A percentile compares a stretch with the other conserved stretches of the same genome.
phyloP scores from a whole-genome alignment of 257 asterid genomes.

The Hygrophila difformis region DNA sequence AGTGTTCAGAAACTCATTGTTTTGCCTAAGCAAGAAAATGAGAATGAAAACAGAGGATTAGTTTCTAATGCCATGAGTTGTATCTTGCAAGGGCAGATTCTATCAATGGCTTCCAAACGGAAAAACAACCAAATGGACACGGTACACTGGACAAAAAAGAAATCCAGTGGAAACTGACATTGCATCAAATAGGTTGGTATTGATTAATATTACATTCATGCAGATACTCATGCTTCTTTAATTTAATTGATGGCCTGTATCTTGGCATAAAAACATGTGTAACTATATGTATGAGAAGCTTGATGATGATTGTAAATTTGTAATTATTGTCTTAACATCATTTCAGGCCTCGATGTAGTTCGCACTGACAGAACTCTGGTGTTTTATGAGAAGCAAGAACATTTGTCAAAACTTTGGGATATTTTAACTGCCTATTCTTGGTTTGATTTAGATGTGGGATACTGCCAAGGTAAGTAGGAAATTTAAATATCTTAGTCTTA shows the following conservation, averaged over 20 bases:
- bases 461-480: conserved; percentile 93
- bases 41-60: neutral
- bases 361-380: conserved; percentile 84
- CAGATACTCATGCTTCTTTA: conserved; percentile 5
- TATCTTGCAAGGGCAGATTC: conserved; percentile 25
- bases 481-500: no score
- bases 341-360: conserved; percentile 81
- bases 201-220: conserved; percentile 10
- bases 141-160: conserved; percentile 53
- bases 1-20: conserved; percentile 17
- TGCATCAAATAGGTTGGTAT: conserved; percentile 89
- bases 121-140: conserved; percentile 22
- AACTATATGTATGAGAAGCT: conserved; percentile 4
- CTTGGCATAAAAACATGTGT: neutral
- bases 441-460: conserved; percentile 86
- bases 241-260: neutral
- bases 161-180: conserved; percentile 81
- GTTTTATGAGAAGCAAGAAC: conserved; percentile 77
- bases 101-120: conserved; percentile 20
- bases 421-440: conserved; percentile 84
- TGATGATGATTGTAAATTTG: conserved; percentile 11
- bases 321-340: conserved; percentile 10
- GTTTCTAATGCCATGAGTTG: conserved; percentile 15
- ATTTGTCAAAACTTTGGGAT: conserved; percentile 88
- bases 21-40: conserved; percentile 11